Evolutionary conservation across 2,329 filamentous ascomycete genomes (phyloP).

Genomic region (Alternaria burnsii): DNA sequence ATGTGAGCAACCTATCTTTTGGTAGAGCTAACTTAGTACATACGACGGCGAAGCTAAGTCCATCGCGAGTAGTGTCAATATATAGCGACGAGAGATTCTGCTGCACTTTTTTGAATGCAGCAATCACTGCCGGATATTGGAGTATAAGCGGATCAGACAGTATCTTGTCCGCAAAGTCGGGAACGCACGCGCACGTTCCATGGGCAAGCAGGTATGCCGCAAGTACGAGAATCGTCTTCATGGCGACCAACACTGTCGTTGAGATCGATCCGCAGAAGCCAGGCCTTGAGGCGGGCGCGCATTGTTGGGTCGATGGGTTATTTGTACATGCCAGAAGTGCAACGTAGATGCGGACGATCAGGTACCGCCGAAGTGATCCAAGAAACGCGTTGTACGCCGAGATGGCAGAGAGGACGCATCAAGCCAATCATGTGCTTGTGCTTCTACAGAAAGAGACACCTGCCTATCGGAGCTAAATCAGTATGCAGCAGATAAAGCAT

Average conservation of each 20-base stretch:
- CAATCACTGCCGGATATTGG: constrained; percentile 31
- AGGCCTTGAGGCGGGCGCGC: not conserved
- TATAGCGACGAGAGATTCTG: constrained; percentile 28
- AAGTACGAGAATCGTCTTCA: constrained; percentile 5
- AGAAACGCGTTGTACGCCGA: no score
- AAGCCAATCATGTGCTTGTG: not conserved
- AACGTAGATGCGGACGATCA: not conserved
- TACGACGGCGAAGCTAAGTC: constrained; percentile 42
- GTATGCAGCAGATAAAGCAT: no score
- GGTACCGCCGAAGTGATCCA: not conserved
- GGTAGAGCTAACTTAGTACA: constrained; percentile 4
- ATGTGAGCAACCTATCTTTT: not conserved
- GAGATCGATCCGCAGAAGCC: not conserved
- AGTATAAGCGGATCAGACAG: constrained; percentile 29
- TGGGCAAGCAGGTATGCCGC: constrained; percentile 3
- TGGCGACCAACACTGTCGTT: not conserved
- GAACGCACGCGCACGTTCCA: constrained; percentile 30
- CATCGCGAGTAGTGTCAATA: constrained; percentile 36
- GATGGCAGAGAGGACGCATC: no score
- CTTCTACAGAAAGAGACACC: no score
- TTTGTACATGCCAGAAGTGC: not conserved
- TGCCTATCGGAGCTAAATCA: no score
- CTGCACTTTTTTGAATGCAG: constrained; percentile 35
- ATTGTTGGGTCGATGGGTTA: not conserved
- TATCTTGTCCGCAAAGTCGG: constrained; percentile 33